A percentile compares a stretch with the other conserved stretches of the same genome.
These are phyloP conservation scores for Aspergillus sergii DNA, from an alignment of 2,329 filamentous ascomycete genomes.

Conservation along the genomic window DNA sequence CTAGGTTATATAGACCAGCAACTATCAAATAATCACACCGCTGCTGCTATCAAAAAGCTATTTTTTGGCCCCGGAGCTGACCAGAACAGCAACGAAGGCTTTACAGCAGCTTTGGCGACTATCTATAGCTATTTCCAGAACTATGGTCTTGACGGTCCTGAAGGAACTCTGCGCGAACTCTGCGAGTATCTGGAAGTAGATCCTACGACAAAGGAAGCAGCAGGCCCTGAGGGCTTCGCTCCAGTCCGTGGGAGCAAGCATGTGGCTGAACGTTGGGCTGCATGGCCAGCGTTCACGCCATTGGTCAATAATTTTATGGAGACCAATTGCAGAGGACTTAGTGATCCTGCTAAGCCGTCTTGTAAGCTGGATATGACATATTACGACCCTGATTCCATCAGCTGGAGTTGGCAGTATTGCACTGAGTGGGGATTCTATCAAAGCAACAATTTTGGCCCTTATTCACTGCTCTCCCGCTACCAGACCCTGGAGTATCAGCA, in stretches of 20 bases:
- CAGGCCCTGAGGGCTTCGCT: conserved; percentile 46
- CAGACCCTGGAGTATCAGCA: conserved; percentile 49
- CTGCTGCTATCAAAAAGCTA: conserved; percentile 48
- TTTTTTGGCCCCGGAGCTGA: conserved; percentile 53
- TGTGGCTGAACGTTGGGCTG: conserved; percentile 46
- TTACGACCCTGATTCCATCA: conserved; percentile 41
- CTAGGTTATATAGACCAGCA: conserved; percentile 53
- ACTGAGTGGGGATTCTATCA: conserved; percentile 57
- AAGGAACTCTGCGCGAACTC: conserved; percentile 41
- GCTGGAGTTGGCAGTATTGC: conserved; percentile 57
- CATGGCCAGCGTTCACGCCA: conserved; percentile 40
- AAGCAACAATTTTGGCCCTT: conserved; percentile 50
- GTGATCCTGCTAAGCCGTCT: conserved; percentile 23
- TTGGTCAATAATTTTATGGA: conserved; percentile 43
- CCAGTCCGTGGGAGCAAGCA: conserved; percentile 43
- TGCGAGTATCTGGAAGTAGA: conserved; percentile 53
- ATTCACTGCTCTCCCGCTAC: conserved; percentile 51
- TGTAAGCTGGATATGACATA: conserved; percentile 43
- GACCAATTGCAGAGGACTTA: conserved; percentile 44
- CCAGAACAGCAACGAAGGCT: conserved; percentile 50
- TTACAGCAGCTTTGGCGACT: conserved; percentile 47
- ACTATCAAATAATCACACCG: conserved; percentile 37
- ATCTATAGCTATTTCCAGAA: conserved; percentile 49
- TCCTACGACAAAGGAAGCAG: conserved; percentile 35
- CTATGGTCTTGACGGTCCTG: conserved; percentile 45